Evolutionary conservation across 345 rosid species (phyloP), one percentile per base, ranked within the genome.

Genomic region (Eucalyptus marginata): DNA sequence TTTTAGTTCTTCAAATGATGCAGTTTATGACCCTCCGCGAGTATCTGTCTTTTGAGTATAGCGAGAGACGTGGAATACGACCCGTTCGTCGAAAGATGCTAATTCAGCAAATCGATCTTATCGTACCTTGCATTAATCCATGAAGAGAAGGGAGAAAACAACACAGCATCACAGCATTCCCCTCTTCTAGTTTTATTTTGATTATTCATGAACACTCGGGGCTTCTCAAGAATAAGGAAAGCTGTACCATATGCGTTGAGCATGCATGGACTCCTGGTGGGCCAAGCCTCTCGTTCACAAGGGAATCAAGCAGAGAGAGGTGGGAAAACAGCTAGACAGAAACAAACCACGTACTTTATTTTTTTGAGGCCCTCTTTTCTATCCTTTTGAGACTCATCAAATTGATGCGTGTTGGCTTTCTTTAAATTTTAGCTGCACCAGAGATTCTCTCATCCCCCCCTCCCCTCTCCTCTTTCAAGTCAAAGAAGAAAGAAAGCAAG

Each of bases 361-460:
- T 51, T 86, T 86, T 71, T 49, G 24, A 52, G 80, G 47, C 13
- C 84, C 29, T 36, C 88, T 89, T 89, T 89, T 89, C 90, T 89
- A 87, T 89, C 86, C 90, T 89, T 89, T 89, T 89, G 88, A 89
- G 88, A 52, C 51, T 54, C 49, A 56, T 62, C 49, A 80, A 58
- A 54, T 58, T 58, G 44, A 89, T 86, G 88, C 76, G 88, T 79
- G 86, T 52, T 89, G 88, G 88, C 85, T 87, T 89, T 66, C 64
- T 85, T 80, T 84, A 31, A 29, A 76, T 87, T 87, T 49, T 84
- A 80, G 80, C 87, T 90, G 91, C 87, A 87, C 86, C 89, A 87
- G 49, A 87, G 91, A 90, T 90, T 90, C 91, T 87, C 91, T 87
- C 86, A 33, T 51, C 87, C 68, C 68, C 43, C 58, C n/a, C 89